Percentiles rank a stretch among this genome's conserved stretches.
phyloP scores from a whole-genome alignment of 2,329 filamentous ascomycete species.

The Exophiala aquamarina region DNA sequence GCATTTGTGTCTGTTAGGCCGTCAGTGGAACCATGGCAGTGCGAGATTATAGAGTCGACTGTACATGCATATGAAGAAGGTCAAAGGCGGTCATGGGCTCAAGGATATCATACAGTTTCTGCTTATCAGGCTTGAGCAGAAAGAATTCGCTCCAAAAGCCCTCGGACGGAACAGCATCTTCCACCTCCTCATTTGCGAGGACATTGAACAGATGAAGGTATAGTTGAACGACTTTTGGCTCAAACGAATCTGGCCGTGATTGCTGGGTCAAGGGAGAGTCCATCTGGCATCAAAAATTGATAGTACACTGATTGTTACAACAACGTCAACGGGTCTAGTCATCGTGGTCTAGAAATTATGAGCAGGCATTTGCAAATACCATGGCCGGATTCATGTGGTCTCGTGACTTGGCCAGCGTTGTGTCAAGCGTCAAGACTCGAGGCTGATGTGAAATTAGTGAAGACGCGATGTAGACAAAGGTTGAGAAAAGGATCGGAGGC shows the following conservation, averaged over 20 bases:
- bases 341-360: background rate
- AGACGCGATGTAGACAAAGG: too few relatives aligned
- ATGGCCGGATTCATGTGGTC: too few relatives aligned
- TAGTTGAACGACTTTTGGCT: slow-evolving; percentile 88
- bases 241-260: slow-evolving; percentile 82
- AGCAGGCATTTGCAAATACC: too few relatives aligned
- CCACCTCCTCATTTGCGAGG: slow-evolving; percentile 49
- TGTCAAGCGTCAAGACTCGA: background rate
- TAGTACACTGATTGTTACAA: too few relatives aligned
- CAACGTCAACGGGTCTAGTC: background rate
- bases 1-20: slow-evolving; percentile 59
- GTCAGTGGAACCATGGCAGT: slow-evolving; percentile 19
- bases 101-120: slow-evolving; percentile 67
- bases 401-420: background rate
- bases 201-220: slow-evolving; percentile 79
- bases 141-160: slow-evolving; percentile 98
- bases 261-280: slow-evolving; percentile 88
- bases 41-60: slow-evolving; percentile 12
- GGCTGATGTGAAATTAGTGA: too few relatives aligned
- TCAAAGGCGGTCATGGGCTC: slow-evolving; percentile 71
- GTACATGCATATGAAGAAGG: slow-evolving; percentile 70
- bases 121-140: slow-evolving; percentile 75
- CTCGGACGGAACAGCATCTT: slow-evolving; percentile 69
- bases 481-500: too few relatives aligned
- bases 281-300: slow-evolving; percentile 6